These are phyloP conservation scores for Dendryphion nanum DNA, from an alignment of 2,329 filamentous ascomycete genomes.

Conservation along the genomic window DNA sequence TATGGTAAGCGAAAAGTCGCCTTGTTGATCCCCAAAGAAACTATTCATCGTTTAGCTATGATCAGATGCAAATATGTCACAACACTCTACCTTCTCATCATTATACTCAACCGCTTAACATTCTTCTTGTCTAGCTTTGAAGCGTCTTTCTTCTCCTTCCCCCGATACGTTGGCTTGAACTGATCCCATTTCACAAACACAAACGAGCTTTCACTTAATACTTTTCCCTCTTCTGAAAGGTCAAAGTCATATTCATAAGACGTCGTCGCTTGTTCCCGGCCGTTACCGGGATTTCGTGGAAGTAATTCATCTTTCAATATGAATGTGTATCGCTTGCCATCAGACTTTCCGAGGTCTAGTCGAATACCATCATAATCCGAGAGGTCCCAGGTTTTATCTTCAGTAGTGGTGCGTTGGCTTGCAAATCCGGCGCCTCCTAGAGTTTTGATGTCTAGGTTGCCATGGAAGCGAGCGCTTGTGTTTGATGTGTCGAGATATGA, in stretches of 20 bases:
- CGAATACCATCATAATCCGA: conserved; percentile 61
- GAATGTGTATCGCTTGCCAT: conserved; percentile 70
- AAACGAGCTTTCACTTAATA: conserved; percentile 15
- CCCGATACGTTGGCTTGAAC: conserved; percentile 72
- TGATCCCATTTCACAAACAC: conserved; percentile 63
- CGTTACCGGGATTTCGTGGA: conserved; percentile 56
- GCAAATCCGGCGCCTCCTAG: conserved; percentile 82
- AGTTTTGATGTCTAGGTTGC: conserved; percentile 68
- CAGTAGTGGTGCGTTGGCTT: conserved; percentile 66
- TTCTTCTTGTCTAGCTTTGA: conserved; percentile 57
- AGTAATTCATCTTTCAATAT: conserved; percentile 70
- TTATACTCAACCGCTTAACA: conserved; percentile 69
- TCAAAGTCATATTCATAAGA: conserved; percentile 74
- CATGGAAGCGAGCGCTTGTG: conserved; percentile 57
- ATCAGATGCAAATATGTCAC: not conserved
- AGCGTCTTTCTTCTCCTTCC: conserved; percentile 61
- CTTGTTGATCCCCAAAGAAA: conserved; percentile 73
- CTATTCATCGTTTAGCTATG: conserved; percentile 42
- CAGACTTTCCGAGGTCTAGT: conserved; percentile 53
- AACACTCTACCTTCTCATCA: conserved; percentile 74
- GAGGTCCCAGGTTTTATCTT: conserved; percentile 62
- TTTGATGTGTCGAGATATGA: conserved; percentile 47
- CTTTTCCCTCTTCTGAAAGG: conserved; percentile 17
- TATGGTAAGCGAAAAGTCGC: conserved; percentile 61
- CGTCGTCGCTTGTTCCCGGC: conserved; percentile 68